A percentile compares a stretch with the other conserved stretches of the same genome.
Evolutionary conservation across 2,329 filamentous ascomycete species (phyloP).

Genomic region (Zymoseptoria ardabiliae): DNA sequence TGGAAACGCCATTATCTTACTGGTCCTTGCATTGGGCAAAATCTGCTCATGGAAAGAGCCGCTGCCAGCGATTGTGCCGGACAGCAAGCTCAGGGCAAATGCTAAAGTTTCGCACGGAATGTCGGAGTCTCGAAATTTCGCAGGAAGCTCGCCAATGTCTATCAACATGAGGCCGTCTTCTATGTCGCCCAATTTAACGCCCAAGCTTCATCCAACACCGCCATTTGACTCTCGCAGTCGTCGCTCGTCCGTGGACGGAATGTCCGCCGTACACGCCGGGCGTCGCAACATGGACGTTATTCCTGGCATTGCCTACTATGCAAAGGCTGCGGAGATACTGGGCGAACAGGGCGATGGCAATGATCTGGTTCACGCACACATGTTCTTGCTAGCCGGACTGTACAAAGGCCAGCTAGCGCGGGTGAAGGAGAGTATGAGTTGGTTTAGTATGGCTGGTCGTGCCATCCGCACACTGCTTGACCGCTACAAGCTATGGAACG

Average conservation of each 20-base stretch:
- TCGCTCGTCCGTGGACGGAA: conserved; percentile 26
- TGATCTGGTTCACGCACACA: conserved; percentile 77
- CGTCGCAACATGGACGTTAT: conserved; percentile 62
- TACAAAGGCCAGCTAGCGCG: conserved; percentile 85
- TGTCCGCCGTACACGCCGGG: conserved; percentile 7
- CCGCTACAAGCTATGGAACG: conserved; percentile 48
- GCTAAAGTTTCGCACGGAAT: conserved; percentile 31
- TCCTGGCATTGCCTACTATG: conserved; percentile 84
- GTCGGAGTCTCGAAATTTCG: conserved; percentile 14
- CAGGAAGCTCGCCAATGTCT: conserved; percentile 25
- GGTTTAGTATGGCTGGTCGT: conserved; percentile 55
- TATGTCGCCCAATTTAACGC: conserved; percentile 33
- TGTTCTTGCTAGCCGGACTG: conserved; percentile 73
- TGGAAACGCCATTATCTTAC: conserved; percentile 71
- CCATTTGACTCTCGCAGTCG: conserved; percentile 25
- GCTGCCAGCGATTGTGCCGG: conserved; percentile 51
- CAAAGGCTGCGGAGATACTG: conserved; percentile 76
- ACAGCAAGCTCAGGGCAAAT: conserved; percentile 33
- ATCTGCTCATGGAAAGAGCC: conserved; percentile 55
- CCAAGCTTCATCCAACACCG: conserved; percentile 25
- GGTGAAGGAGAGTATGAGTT: conserved; percentile 75
- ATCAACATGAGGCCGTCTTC: conserved; percentile 32
- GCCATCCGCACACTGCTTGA: conserved; percentile 66
- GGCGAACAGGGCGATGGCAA: conserved; percentile 73
- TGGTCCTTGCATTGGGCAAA: conserved; percentile 79